A percentile compares a stretch with the other conserved stretches of the same genome.
Evolutionary conservation across 1,284 basidiomycete species (phyloP).

Genomic region (Sporisorium graminicola): DNA sequence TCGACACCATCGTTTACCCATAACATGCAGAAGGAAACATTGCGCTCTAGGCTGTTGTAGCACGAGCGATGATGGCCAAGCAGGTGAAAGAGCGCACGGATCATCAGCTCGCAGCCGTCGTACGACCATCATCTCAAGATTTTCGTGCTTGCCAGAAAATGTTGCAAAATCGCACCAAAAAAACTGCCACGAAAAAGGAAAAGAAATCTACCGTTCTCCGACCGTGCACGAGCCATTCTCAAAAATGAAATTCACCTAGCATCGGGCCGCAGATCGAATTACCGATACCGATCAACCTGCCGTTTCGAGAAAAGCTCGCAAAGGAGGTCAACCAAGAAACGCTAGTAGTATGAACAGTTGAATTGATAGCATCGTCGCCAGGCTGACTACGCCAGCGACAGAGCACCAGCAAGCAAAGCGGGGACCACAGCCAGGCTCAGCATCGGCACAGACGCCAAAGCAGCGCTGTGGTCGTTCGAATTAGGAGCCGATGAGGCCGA

Average conservation of each 20-base stretch:
- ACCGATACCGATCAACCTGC: background rate
- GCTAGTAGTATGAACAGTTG: background rate
- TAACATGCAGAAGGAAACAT: too few relatives aligned
- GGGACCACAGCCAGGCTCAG: background rate
- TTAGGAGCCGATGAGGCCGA: conserved; percentile 4
- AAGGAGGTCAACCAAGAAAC: background rate
- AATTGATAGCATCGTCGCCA: too few relatives aligned
- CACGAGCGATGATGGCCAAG: background rate
- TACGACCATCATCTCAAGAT: conserved; percentile 9
- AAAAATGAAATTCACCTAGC: too few relatives aligned
- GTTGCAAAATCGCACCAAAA: conserved; percentile 4
- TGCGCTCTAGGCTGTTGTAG: too few relatives aligned
- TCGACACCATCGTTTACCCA: too few relatives aligned
- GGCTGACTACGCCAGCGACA: conserved; percentile 3
- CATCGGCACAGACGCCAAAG: background rate
- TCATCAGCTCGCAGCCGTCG: conserved; percentile 4
- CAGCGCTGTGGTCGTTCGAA: conserved; percentile 12
- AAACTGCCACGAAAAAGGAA: background rate
- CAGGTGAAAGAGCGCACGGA: conserved; percentile 1
- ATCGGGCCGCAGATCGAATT: background rate
- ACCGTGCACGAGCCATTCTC: conserved; percentile 11
- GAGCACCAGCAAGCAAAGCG: conserved; percentile 15
- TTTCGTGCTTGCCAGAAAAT: background rate
- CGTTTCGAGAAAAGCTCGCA: too few relatives aligned
- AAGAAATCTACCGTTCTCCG: background rate